Percentiles rank a stretch among this genome's conserved stretches.
Conservation (phyloP, 176 grass and related monocot species). For the Oryza nivara region DNA sequence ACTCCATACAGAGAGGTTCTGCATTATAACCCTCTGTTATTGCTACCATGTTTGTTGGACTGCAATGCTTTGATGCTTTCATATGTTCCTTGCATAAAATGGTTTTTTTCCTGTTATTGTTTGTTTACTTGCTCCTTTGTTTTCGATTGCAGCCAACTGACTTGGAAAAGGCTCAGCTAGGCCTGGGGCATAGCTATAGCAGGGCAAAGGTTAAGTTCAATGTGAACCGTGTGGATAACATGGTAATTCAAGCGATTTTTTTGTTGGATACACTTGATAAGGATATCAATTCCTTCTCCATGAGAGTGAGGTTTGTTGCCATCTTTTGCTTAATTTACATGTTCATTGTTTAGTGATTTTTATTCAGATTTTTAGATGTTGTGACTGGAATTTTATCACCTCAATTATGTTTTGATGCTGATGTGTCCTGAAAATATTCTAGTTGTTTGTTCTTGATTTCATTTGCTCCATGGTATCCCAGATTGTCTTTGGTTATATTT, state of each 20-base stretch:
- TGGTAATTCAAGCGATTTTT: slow-evolving; percentile 93
- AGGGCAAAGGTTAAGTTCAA: slow-evolving; percentile 95
- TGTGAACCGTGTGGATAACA: slow-evolving; percentile 89
- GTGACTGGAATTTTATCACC: background rate
- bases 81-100: background rate
- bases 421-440: background rate
- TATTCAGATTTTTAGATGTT: background rate
- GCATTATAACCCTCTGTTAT: background rate
- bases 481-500: background rate
- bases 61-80: background rate
- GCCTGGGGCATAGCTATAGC: slow-evolving; percentile 81
- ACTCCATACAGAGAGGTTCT: background rate
- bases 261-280: slow-evolving; percentile 82
- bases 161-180: slow-evolving; percentile 67
- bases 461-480: background rate
- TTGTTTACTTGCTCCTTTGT: background rate
- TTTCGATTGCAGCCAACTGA: slow-evolving; percentile 56
- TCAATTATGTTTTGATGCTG: background rate
- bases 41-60: background rate
- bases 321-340: background rate
- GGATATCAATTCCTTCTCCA: slow-evolving; percentile 83
- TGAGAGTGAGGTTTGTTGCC: slow-evolving; percentile 78
- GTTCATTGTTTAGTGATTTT: background rate
- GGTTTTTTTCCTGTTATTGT: background rate
- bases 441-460: background rate